Conservation (phyloP, 2,329 filamentous ascomycete genomes). For the Colletotrichum salicis region DNA sequence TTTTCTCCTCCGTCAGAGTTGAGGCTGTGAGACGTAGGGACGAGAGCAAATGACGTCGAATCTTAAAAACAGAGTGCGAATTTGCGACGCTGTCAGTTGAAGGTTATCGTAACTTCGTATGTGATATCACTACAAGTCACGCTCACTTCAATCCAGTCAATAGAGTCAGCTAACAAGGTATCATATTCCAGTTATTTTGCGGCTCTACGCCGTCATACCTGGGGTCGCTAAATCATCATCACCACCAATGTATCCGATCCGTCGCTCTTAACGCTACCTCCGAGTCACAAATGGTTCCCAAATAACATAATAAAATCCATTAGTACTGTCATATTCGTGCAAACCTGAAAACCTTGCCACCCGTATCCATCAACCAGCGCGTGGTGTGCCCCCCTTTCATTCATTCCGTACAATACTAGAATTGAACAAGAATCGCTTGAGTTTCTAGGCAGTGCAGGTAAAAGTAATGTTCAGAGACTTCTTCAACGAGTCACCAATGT, state of each 20-base stretch:
- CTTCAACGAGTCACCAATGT: conserved; percentile 51
- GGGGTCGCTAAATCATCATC: not conserved
- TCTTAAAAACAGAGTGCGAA: not conserved
- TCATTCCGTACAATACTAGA: not conserved
- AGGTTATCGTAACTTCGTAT: not conserved
- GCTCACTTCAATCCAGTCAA: too few species aligned
- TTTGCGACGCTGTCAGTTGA: not conserved
- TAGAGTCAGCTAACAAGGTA: not conserved
- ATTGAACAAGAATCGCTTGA: not conserved
- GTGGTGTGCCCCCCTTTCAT: not conserved
- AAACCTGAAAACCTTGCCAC: not conserved
- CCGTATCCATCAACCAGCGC: not conserved
- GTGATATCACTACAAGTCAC: not conserved
- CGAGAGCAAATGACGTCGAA: not conserved
- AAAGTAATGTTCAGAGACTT: conserved; percentile 40
- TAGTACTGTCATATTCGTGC: not conserved
- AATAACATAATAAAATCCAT: not conserved
- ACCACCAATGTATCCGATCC: conserved; percentile 1
- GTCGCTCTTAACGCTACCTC: not conserved
- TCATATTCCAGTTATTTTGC: conserved; percentile 2
- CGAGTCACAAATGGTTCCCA: not conserved
- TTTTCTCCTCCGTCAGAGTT: not conserved
- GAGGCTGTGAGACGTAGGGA: not conserved
- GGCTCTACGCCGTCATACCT: not conserved
- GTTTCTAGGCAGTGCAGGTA: not conserved